Evolutionary conservation across 768 basidiomycete species (phyloP), one percentile per base, ranked within the genome.

Genomic region (Trametes maxima): DNA sequence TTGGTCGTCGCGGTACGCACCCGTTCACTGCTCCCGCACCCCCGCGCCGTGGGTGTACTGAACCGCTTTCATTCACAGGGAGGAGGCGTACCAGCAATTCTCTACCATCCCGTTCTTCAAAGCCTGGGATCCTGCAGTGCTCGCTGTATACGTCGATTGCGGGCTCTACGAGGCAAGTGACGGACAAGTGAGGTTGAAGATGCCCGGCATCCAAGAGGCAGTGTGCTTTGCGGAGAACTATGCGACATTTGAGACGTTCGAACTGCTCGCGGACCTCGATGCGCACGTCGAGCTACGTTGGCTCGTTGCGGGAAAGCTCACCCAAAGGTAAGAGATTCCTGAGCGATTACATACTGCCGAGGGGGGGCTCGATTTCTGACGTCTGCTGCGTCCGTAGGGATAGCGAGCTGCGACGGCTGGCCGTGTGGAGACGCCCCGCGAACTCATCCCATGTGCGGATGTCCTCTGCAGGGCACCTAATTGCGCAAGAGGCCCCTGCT

Each of bases 101-200:
- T 63, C 69, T 53, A 72, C 76, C 54, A 82, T 77, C 33, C 80
- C 86, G 0, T 94, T 93, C 79, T 95, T 94, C 71, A 65, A 68
- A 2, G 74, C 78, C 1, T 94, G 92, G 92, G 79, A 92, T 68
- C 83, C 85, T 0, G 80, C 77, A 0, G 85, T 83, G 5, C 77
- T 94, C 25, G 73, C 77, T 40, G 57, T 77, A 17, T 93, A 92
- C 67, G 74, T 90, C 57, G 79, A 87, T 25, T 79, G 83, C 60
- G 90, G 80, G 2, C 74, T 88, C 5, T 77, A 78, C 62, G 68
- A 69, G 11, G 68, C 73, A 65, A 39, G 74, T 60, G 54, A 72
- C 14, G 79, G 80, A 0, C 73, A 77, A 0, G 79, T 85, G 11
- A 77, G 70, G 45, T 81, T 94, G 43, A 92, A 91, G 72, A 90